Conservation (phyloP, 495 filamentous ascomycete species). For the Sporormia fimetaria region DNA sequence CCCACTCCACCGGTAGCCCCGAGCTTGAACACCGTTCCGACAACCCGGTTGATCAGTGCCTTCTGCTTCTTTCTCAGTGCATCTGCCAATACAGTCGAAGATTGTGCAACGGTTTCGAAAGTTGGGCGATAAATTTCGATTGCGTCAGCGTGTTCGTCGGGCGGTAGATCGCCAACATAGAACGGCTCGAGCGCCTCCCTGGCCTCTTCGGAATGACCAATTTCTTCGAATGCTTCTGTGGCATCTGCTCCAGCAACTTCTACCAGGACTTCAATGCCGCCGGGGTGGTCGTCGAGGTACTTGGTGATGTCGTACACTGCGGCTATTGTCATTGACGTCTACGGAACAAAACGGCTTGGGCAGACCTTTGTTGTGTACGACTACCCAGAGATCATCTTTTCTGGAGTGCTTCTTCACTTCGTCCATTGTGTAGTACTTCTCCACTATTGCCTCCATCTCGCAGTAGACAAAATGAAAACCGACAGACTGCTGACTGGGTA, state of each 20-base stretch:
- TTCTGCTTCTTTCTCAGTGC: not conserved
- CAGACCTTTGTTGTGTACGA: slow-evolving; percentile 46
- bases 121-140: not conserved
- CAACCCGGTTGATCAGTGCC: not conserved
- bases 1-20: not conserved
- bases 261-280: slow-evolving; percentile 43
- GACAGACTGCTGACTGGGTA: too few species aligned
- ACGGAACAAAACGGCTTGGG: not conserved
- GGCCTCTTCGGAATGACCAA: slow-evolving; percentile 48
- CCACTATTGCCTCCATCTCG: too few species aligned
- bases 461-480: too few species aligned
- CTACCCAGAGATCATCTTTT: slow-evolving; percentile 46
- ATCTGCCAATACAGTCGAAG: not conserved
- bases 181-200: slow-evolving; percentile 28
- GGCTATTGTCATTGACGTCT: not conserved
- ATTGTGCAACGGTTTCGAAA: not conserved
- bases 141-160: not conserved
- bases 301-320: slow-evolving; percentile 49
- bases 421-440: slow-evolving; percentile 30
- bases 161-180: slow-evolving; percentile 26
- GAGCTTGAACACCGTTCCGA: not conserved
- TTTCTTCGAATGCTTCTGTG: slow-evolving; percentile 46
- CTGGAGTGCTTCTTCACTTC: slow-evolving; percentile 46
- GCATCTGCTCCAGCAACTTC: slow-evolving; percentile 49
- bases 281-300: slow-evolving; percentile 50